phyloP scores from a whole-genome alignment of 2,329 filamentous ascomycete species.

The Colletotrichum lindemuthianum region DNA sequence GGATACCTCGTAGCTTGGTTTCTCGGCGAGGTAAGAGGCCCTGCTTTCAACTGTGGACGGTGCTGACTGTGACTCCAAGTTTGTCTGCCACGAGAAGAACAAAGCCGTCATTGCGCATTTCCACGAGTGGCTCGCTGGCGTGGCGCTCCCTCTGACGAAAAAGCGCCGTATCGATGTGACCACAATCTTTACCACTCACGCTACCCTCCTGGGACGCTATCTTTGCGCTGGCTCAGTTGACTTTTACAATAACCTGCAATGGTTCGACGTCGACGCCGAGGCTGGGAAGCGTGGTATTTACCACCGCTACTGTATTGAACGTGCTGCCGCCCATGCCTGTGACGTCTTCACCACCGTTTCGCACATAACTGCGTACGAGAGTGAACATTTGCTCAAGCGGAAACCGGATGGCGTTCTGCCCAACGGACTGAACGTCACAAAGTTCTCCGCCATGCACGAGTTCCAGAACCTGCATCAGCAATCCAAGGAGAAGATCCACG shows the following conservation, averaged over 20 bases:
- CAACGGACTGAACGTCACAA: constrained; percentile 97
- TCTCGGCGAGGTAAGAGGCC: constrained; percentile 81
- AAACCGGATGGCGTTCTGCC: constrained; percentile 97
- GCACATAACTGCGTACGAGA: constrained; percentile 98
- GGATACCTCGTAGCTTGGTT: constrained; percentile 99
- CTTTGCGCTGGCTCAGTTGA: constrained; percentile 97
- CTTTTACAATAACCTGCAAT: constrained; percentile 98
- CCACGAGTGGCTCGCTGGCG: constrained; percentile 97
- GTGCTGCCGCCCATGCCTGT: constrained; percentile 87
- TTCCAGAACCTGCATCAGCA: constrained; percentile 98
- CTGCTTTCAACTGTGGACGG: background rate
- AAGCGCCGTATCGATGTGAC: constrained; percentile 96
- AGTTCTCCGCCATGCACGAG: constrained; percentile 98
- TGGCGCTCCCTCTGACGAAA: constrained; percentile 90
- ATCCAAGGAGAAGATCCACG: constrained; percentile 97
- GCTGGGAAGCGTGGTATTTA: constrained; percentile 98
- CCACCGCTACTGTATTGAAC: constrained; percentile 97
- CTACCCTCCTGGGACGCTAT: constrained; percentile 93
- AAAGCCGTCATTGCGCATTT: constrained; percentile 97
- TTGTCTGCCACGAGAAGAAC: constrained; percentile 90
- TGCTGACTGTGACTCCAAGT: constrained; percentile 63
- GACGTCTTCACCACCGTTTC: constrained; percentile 99
- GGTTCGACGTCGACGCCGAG: constrained; percentile 95
- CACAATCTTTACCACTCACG: constrained; percentile 98
- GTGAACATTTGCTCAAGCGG: constrained; percentile 95